A percentile compares a stretch with the other conserved stretches of the same genome.
Conservation (phyloP, 2,329 filamentous ascomycete species). For the Sclerotinia glacialis region DNA sequence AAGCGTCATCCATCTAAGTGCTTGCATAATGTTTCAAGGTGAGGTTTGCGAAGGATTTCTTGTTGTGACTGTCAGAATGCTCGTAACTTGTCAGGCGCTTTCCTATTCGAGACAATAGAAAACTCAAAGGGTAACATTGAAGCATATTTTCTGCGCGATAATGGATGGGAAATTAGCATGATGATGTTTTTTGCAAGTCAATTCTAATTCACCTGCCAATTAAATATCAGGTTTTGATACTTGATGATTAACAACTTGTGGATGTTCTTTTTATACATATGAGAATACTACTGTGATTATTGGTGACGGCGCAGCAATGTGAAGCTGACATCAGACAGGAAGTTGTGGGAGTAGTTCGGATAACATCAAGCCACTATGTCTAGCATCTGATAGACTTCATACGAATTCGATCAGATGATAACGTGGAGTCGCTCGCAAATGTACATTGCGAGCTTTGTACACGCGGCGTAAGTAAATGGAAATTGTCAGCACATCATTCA, state of each 20-base stretch:
- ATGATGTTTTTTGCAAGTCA: background rate
- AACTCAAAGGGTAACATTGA: slow-evolving; percentile 4
- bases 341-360: background rate
- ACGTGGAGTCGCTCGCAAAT: background rate
- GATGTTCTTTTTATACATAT: slow-evolving; percentile 9
- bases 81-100: slow-evolving; percentile 1
- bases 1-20: background rate
- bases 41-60: slow-evolving; percentile 11
- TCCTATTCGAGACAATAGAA: background rate
- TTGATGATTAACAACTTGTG: too few relatives aligned
- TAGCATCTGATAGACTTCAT: background rate
- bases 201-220: too few relatives aligned
- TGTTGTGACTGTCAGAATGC: background rate
- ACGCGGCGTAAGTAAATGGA: background rate
- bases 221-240: too few relatives aligned
- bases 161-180: background rate
- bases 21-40: slow-evolving; percentile 5
- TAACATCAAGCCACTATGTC: slow-evolving; percentile 7
- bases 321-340: slow-evolving; percentile 12
- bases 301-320: slow-evolving; percentile 8
- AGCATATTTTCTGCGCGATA: background rate
- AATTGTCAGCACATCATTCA: background rate
- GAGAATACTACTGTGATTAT: background rate
- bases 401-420: background rate
- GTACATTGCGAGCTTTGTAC: background rate